A percentile compares a stretch with the other conserved stretches of the same genome.
These are phyloP conservation scores for Trametes meyenii DNA, from an alignment of 768 basidiomycete species.

Conservation along the genomic window DNA sequence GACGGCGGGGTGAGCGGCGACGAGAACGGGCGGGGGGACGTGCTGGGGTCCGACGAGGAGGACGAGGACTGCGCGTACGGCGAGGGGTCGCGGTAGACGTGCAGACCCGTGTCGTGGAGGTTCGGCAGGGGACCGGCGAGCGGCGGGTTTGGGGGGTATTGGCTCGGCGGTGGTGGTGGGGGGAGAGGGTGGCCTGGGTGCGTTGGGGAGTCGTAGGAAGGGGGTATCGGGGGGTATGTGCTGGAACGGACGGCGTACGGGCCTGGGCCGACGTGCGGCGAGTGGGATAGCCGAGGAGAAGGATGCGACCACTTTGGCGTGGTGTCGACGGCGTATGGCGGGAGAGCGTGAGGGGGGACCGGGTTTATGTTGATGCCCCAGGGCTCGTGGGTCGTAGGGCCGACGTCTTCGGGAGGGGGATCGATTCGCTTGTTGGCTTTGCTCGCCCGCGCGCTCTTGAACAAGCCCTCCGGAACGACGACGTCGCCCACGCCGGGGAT, in stretches of 20 bases:
- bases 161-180: slow-evolving; percentile 6
- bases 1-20: slow-evolving; percentile 26
- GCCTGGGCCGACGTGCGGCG: slow-evolving; percentile 1
- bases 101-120: slow-evolving; percentile 20
- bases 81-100: slow-evolving; percentile 29
- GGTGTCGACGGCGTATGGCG: slow-evolving; percentile 8
- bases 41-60: slow-evolving; percentile 24
- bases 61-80: slow-evolving; percentile 32
- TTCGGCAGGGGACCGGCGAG: slow-evolving; percentile 16
- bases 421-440: slow-evolving; percentile 44
- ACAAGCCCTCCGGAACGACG: slow-evolving; percentile 74
- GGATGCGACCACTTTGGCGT: slow-evolving; percentile 11
- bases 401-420: slow-evolving; percentile 28
- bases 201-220: slow-evolving; percentile 15
- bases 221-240: slow-evolving; percentile 18
- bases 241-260: slow-evolving; percentile 13
- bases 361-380: slow-evolving; percentile 26
- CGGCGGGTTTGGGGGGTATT: neutral
- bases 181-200: slow-evolving; percentile 9
- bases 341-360: slow-evolving; percentile 10
- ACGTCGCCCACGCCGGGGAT: slow-evolving; percentile 68
- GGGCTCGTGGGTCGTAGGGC: slow-evolving; percentile 26
- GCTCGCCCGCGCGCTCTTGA: slow-evolving; percentile 74
- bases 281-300: slow-evolving; percentile 11
- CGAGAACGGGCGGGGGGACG: slow-evolving; percentile 24